phyloP scores from a whole-genome alignment of 805 yeast species.

The Teunomyces funiuensis region DNA sequence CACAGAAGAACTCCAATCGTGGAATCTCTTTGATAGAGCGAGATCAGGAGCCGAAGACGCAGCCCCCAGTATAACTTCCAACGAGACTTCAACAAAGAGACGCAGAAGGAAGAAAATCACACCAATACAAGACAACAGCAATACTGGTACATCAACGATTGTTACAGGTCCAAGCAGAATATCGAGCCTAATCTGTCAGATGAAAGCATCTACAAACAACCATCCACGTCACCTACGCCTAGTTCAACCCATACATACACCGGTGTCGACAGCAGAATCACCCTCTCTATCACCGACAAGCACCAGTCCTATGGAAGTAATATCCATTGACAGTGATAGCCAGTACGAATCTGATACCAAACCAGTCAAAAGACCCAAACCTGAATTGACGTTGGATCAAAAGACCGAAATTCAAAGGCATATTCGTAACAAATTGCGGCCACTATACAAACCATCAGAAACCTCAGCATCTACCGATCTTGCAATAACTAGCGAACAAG shows the following conservation, averaged over 20 bases:
- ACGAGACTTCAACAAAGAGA: conserved; percentile 8
- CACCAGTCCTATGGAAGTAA: conserved; percentile 9
- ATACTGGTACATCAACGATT: background rate
- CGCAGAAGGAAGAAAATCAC: conserved; percentile 17
- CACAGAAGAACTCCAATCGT: conserved; percentile 35
- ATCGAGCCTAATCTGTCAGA: conserved; percentile 12
- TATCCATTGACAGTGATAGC: conserved; percentile 7
- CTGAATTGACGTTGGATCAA: conserved; percentile 37
- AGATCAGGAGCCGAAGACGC: conserved; percentile 7
- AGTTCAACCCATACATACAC: background rate
- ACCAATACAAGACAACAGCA: conserved; percentile 4
- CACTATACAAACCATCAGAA: conserved; percentile 41
- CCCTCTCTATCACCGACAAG: conserved; percentile 9
- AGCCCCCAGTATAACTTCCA: background rate
- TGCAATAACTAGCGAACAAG: conserved; percentile 29
- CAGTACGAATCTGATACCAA: conserved; percentile 10
- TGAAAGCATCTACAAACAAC: conserved; percentile 7
- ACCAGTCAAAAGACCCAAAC: conserved; percentile 2
- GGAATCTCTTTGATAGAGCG: conserved; percentile 38
- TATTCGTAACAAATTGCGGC: conserved; percentile 53
- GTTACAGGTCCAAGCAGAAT: conserved; percentile 9
- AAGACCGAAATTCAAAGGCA: conserved; percentile 57
- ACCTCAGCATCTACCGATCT: conserved; percentile 25
- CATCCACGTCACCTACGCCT: background rate
- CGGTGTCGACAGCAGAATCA: conserved; percentile 8